Percentiles rank a stretch among this genome's conserved stretches.
phyloP scores from a whole-genome alignment of 352 stramenopile genomes.

The Elongisporangium anandrum region DNA sequence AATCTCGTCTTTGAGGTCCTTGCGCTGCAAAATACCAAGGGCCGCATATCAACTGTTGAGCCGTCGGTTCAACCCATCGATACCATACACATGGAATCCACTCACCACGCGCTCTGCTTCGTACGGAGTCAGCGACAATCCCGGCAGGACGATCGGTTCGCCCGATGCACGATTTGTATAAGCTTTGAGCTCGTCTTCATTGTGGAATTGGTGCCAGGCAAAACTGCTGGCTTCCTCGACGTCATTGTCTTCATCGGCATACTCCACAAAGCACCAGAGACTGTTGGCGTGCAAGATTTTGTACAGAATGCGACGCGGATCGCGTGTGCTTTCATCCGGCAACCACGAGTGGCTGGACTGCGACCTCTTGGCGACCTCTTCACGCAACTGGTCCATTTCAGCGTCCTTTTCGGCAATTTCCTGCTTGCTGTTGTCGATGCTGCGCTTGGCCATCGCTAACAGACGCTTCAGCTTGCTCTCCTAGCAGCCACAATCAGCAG shows the following conservation, averaged over 20 bases:
- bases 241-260: constrained; percentile 55
- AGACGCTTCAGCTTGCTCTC: constrained; percentile 81
- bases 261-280: constrained; percentile 84
- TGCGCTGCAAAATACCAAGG: constrained; percentile 41
- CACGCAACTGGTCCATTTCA: constrained; percentile 37
- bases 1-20: constrained; percentile 76
- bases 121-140: constrained; percentile 64
- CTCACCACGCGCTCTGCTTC: constrained; percentile 73
- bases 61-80: background rate
- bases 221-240: constrained; percentile 59
- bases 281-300: constrained; percentile 57
- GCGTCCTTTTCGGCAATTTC: constrained; percentile 66
- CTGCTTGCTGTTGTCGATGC: constrained; percentile 87
- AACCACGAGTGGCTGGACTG: constrained; percentile 42
- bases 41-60: background rate
- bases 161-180: constrained; percentile 55
- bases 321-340: constrained; percentile 38
- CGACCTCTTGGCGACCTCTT: constrained; percentile 39
- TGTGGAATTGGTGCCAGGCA: constrained; percentile 70
- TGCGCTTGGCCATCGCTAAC: constrained; percentile 84
- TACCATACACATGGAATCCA: background rate
- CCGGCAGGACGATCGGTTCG: constrained; percentile 58
- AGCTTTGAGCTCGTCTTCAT: constrained; percentile 48
- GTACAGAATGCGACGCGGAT: constrained; percentile 57
- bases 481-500: constrained; percentile 22